phyloP scores from a whole-genome alignment of 352 stramenopile genomes.

The Globisporangium alternatum region DNA sequence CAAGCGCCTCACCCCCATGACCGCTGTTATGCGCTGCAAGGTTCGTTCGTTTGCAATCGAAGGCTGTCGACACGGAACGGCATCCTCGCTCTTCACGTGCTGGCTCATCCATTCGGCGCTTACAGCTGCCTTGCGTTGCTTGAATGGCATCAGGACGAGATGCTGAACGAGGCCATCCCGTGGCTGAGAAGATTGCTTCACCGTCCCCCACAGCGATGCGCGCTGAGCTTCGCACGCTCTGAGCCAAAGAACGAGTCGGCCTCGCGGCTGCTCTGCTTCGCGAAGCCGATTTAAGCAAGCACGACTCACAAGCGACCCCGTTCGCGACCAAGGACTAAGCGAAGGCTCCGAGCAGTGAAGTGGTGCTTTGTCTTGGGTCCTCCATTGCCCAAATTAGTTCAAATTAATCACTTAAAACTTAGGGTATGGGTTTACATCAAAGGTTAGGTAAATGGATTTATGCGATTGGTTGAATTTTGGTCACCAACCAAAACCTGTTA shows the following conservation, averaged over 20 bases:
- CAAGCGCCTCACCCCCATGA: too few species aligned
- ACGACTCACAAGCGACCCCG: slow-evolving; percentile 76
- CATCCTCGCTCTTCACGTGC: background rate
- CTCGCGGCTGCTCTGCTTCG: slow-evolving; percentile 61
- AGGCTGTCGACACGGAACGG: slow-evolving; percentile 34
- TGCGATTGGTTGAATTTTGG: too few species aligned
- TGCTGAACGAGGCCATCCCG: slow-evolving; percentile 46
- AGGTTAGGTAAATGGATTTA: too few species aligned
- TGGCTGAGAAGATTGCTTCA: slow-evolving; percentile 58
- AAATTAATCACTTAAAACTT: too few species aligned
- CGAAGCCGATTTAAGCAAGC: too few species aligned
- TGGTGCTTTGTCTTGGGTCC: too few species aligned
- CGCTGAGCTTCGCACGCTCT: slow-evolving; percentile 57
- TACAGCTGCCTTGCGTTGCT: background rate
- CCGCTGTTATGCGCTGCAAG: too few species aligned
- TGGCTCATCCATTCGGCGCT: background rate
- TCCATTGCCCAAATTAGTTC: too few species aligned
- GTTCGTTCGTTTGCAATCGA: slow-evolving; percentile 3
- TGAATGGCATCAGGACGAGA: slow-evolving; percentile 22
- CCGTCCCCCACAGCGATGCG: slow-evolving; percentile 70
- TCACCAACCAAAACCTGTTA: too few species aligned
- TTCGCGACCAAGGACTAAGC: slow-evolving; percentile 78
- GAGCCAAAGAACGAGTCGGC: slow-evolving; percentile 58
- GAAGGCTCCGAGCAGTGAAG: slow-evolving; percentile 62
- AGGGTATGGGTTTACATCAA: too few species aligned